Base-by-base conservation (phyloP, 2,329 filamentous ascomycete genomes). In the Neopestalotiopsis sp. region DNA sequence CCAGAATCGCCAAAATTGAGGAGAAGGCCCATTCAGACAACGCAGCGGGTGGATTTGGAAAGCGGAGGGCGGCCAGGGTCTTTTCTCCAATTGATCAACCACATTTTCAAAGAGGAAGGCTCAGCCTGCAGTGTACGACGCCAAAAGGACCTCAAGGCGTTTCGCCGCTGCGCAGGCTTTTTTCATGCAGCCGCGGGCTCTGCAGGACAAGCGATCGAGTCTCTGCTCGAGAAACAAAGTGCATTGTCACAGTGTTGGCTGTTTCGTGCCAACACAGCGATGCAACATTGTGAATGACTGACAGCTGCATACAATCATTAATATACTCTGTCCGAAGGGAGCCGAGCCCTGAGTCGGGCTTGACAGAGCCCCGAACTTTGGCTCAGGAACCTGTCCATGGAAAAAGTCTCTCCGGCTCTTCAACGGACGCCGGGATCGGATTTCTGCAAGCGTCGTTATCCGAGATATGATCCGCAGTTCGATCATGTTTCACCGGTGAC, bases 211-310 rank as follows among this genome's bases (percentile, higher is more conserved):
- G 45, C 45, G 59, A 30, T 24, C 14, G 59, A 38, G n/a, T 34
- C n/a, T 34, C 7, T 20, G 28, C n/a, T 62, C 30, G n/a, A 28
- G 28, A 59, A 62, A 38, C 59, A 30, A 30, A 38, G n/a, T 14
- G 59, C 59, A 34, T 61, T 32, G 30, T 20, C 34, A n/a, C 42
- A 24, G 6, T 20, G 45, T 9, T 53, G 45, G 17, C n/a, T 20
- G 17, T 30, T 40, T 30, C 30, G 57, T 38, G 59, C 59, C 59
- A 62, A 30, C 59, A 40, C 59, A 62, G 32, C 59, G 40, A 62
- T 62, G 59, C 59, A 62, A 62, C 59, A 34, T 12, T 62, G 59
- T 32, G 4, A 17, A 14, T 20, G 34, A 59, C 17, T 24, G 24
- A 62, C 32, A 53, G 45, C n/a, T 10, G 6, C 45, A 53, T 53